A percentile compares a stretch with the other conserved stretches of the same genome.
These are phyloP conservation scores for Penicillium sclerotiorum DNA, from an alignment of 2,329 filamentous ascomycete species.

Conservation along the genomic window DNA sequence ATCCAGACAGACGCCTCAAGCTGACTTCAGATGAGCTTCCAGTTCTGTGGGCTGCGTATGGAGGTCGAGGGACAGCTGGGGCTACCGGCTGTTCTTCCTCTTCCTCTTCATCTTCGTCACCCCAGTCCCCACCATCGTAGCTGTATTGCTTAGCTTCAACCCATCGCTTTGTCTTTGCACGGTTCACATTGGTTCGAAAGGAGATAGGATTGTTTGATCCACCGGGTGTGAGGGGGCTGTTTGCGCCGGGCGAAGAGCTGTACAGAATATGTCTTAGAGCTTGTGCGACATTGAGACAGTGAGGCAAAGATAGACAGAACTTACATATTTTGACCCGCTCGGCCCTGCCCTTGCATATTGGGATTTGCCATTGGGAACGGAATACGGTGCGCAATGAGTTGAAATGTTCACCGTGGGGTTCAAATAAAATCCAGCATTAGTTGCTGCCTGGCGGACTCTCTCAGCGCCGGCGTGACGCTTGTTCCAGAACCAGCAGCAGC, in stretches of 20 bases:
- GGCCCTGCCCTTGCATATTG: conserved; percentile 27
- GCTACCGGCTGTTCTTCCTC: conserved; percentile 59
- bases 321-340: conserved; percentile 28
- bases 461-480: background rate
- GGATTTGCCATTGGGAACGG: conserved; percentile 36
- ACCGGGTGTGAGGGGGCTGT: conserved; percentile 32
- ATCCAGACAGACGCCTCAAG: conserved; percentile 22
- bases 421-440: conserved; percentile 15
- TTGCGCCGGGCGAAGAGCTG: conserved; percentile 22
- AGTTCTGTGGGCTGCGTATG: conserved; percentile 30
- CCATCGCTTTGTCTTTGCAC: conserved; percentile 93
- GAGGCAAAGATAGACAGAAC: conserved; percentile 7
- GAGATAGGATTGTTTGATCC: conserved; percentile 50
- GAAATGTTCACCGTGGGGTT: conserved; percentile 6
- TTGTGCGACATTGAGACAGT: conserved; percentile 1
- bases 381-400: conserved; percentile 1
- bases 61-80: conserved; percentile 24
- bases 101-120: conserved; percentile 65
- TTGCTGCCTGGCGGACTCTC: conserved; percentile 12
- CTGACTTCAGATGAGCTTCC: conserved; percentile 27
- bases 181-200: conserved; percentile 84
- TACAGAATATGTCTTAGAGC: conserved; percentile 12
- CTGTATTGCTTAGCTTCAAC: conserved; percentile 81
- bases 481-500: background rate
- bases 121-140: conserved; percentile 96